Conservation (phyloP, 1,284 basidiomycete species). For the Malassezia pachydermatis region DNA sequence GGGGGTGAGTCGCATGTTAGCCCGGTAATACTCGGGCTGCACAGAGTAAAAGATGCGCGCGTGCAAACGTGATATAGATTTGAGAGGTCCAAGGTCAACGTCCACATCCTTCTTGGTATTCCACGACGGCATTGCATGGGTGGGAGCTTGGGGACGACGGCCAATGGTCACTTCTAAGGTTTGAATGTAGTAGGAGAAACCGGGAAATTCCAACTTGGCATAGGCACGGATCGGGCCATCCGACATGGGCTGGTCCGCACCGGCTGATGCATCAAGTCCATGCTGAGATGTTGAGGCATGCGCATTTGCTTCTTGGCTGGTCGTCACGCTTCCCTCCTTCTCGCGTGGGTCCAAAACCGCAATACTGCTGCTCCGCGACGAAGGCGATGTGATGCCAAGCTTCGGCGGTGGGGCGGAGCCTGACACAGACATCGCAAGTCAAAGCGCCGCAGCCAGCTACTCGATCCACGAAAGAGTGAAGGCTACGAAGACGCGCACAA, state of each 20-base stretch:
- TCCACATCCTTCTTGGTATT: conserved; percentile 52
- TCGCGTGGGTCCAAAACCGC: no score
- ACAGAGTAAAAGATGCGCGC: conserved; percentile 67
- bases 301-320: no score
- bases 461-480: no score
- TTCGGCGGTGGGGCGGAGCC: no score
- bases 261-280: no score
- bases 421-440: no score
- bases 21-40: conserved; percentile 8
- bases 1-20: neutral
- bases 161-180: conserved; percentile 64
- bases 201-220: conserved; percentile 81
- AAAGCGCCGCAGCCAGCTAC: no score
- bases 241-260: no score
- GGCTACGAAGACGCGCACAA: no score
- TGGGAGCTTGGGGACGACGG: conserved; percentile 50
- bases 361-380: neutral
- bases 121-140: neutral
- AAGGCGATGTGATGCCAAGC: no score
- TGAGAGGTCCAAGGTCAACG: conserved; percentile 89
- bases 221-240: conserved; percentile 64
- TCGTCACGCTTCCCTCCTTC: no score
- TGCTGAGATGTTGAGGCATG: neutral
- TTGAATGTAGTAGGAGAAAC: conserved; percentile 76
- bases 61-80: conserved; percentile 90